Percentiles rank a stretch among this genome's conserved stretches.
Conservation (phyloP, 495 filamentous ascomycete genomes). For the Aspergillus sclerotiicarbonarius region DNA sequence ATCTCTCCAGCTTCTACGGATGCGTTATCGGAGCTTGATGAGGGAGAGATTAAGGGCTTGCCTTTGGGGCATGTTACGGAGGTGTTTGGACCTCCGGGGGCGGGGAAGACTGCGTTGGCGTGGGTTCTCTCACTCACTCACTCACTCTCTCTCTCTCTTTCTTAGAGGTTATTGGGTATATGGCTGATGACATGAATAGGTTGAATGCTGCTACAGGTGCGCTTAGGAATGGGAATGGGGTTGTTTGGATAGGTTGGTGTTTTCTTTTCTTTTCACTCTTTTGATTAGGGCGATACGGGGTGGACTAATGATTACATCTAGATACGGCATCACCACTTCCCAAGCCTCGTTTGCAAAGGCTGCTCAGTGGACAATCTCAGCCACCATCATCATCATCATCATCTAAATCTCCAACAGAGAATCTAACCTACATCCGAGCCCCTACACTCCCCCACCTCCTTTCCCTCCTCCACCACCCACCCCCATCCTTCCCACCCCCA, state of each 20-base stretch:
- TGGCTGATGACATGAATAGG: conserved; percentile 35
- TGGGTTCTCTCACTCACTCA: conserved; percentile 33
- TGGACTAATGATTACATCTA: conserved; percentile 23
- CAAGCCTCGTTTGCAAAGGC: conserved; percentile 34
- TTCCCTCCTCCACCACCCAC: conserved; percentile 64
- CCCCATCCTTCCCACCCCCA: conserved; percentile 55
- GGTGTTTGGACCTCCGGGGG: conserved; percentile 83
- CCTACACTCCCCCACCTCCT: conserved; percentile 72
- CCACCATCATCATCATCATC: neutral
- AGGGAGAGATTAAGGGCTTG: conserved; percentile 44
- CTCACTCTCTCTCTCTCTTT: neutral
- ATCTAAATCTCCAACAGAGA: conserved; percentile 19
- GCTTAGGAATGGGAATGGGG: conserved; percentile 58
- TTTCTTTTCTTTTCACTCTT: neutral
- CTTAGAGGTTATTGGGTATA: no score
- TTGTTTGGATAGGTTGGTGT: conserved; percentile 85
- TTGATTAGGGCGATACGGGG: no score
- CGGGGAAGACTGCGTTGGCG: conserved; percentile 85
- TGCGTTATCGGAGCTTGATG: conserved; percentile 3
- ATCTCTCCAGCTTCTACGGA: conserved; percentile 28
- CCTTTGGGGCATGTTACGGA: conserved; percentile 80
- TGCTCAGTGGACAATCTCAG: conserved; percentile 30
- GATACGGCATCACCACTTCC: conserved; percentile 51
- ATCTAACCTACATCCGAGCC: conserved; percentile 46
- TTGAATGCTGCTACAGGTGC: conserved; percentile 67